These are phyloP conservation scores for Zanthoxylum bungeanum DNA, from an alignment of 345 rosid genomes.

Conservation along the genomic window DNA sequence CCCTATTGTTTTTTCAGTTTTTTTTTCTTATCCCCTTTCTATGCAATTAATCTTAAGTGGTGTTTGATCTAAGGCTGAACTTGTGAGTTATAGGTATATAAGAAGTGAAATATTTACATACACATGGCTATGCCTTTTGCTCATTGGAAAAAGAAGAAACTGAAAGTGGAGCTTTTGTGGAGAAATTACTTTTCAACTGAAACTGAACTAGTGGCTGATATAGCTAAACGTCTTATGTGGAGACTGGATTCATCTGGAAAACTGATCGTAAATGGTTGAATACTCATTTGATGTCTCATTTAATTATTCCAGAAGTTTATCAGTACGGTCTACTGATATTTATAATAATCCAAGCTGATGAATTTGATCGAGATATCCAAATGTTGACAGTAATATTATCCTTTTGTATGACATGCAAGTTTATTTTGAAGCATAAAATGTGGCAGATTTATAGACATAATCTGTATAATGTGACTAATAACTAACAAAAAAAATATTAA, in stretches of 20 bases:
- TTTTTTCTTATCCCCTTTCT: background rate
- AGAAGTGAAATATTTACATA: too few relatives aligned
- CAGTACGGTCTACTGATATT: background rate
- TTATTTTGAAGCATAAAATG: background rate
- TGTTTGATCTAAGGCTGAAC: background rate
- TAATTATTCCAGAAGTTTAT: background rate
- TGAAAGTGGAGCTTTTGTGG: background rate
- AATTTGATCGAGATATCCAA: background rate
- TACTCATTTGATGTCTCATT: background rate
- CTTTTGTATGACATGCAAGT: background rate
- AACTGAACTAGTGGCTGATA: too few relatives aligned
- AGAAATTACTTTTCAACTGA: background rate
- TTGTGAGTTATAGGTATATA: background rate
- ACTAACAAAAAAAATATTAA: too few relatives aligned
- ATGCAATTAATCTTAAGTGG: constrained; percentile 3
- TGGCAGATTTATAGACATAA: background rate
- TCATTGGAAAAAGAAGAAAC: background rate
- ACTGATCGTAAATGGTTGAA: too few relatives aligned
- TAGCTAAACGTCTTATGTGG: too few relatives aligned
- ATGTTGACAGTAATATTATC: background rate
- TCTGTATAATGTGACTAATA: too few relatives aligned
- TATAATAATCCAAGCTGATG: background rate
- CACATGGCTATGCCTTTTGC: background rate
- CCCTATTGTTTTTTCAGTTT: background rate
- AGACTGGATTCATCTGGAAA: background rate